Percentiles rank a stretch among this genome's conserved stretches.
Evolutionary conservation across 1,284 basidiomycete genomes (phyloP).

Genomic region (Irpex rosettiformis): DNA sequence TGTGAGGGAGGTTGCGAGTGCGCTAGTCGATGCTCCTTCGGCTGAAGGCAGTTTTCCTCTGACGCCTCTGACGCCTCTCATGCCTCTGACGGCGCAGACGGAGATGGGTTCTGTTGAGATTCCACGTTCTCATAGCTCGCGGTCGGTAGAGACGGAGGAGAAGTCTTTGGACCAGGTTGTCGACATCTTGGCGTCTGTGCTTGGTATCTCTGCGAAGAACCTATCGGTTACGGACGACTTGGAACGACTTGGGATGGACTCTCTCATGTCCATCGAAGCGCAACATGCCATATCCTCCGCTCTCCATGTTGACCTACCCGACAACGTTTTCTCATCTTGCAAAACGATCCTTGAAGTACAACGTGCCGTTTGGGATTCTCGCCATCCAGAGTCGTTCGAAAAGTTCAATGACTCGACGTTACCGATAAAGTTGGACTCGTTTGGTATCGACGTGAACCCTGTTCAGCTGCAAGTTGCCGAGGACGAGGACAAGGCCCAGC

Average conservation of each 20-base stretch:
- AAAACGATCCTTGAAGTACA: slow-evolving; percentile 3
- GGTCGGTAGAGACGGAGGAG: slow-evolving; percentile 18
- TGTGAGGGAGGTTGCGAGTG: slow-evolving; percentile 21
- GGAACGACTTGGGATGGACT: slow-evolving; percentile 53
- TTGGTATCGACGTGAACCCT: slow-evolving; percentile 16
- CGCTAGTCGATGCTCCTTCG: slow-evolving; percentile 19
- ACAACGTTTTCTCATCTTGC: slow-evolving; percentile 3
- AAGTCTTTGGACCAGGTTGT: slow-evolving; percentile 30
- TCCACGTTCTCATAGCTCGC: slow-evolving; percentile 13
- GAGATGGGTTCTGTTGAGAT: neutral
- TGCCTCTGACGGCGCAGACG: neutral
- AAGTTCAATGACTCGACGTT: no score
- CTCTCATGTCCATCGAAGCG: slow-evolving; percentile 59
- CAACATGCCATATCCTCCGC: slow-evolving; percentile 41
- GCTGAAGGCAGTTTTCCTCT: neutral
- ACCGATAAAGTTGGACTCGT: neutral
- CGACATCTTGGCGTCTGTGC: slow-evolving; percentile 42
- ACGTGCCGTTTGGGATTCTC: neutral
- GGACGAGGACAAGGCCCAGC: slow-evolving; percentile 17
- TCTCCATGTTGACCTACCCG: slow-evolving; percentile 37
- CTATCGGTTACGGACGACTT: slow-evolving; percentile 44
- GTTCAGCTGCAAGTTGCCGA: slow-evolving; percentile 34
- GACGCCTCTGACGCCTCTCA: neutral
- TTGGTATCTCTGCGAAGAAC: slow-evolving; percentile 39
- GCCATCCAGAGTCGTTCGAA: neutral